Evolutionary conservation across 352 stramenopile genomes (phyloP), one percentile per base, ranked within the genome.

Genomic region (Phytophthora foliorum): DNA sequence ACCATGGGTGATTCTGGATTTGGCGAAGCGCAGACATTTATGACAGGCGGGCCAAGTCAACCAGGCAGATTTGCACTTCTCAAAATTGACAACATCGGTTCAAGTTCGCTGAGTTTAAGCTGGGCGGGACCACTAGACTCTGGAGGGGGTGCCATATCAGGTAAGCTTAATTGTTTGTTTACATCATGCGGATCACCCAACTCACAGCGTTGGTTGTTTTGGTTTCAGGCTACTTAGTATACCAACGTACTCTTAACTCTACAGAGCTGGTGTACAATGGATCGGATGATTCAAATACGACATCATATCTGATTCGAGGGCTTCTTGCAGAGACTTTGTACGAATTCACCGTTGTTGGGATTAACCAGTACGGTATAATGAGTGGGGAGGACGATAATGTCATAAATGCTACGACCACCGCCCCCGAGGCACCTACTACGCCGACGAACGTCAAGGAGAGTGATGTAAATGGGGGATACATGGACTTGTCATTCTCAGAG

Each of bases 321-420:
- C 59, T 90, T 13, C 31, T 84, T 17, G 75, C 76, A 1, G 52
- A 45, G 0, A 69, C 58, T 6, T 19, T 55, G 5, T 90, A 90
- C 25, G 39, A 64, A 0, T 83, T 90, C 45, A 52, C 55, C 1
- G 36, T 88, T 13, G 52, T 82, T 34, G 75, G 71, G 6, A 56
- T 77, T 10, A 90, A 89, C 46, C 54, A 88, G 58, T 89, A 82
- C 58, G 74, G 74, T 9, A 54, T 82, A 21, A 54, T 41, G 3
- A 67, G 64, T 27, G 11, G 44, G 2, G 22, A 57, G 6, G 29
- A 65, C 6, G 58, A 70, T 3, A 80, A 73, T 32, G 19, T 68
- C 3, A 42, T 81, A 4, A 38, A 11, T 3, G 42, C 65, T 1
- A 63, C 55, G 17, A 84, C 72, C 14, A 22, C 51, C 21, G 16